Evolutionary conservation across 305 asterid genomes (phyloP).

Genomic region (Fraxinus latifolia): DNA sequence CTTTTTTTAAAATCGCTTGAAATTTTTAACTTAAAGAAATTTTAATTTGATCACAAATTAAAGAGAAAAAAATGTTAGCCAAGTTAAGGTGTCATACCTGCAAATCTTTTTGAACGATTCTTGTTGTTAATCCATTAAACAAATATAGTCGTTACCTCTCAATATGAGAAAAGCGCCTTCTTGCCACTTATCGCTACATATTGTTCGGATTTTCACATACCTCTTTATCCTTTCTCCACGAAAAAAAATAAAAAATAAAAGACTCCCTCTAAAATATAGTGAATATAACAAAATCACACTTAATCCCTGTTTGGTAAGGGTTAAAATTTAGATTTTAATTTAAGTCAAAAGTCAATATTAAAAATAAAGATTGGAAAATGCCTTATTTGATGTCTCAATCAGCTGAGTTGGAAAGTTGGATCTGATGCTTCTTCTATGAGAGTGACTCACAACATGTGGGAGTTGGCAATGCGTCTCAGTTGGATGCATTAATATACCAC

Average conservation of each 20-base stretch:
- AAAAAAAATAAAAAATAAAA: no score
- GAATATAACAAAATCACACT: not conserved
- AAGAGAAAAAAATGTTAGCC: conserved; percentile 8
- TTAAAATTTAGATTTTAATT: no score
- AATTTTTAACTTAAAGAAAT: not conserved
- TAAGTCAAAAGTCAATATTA: no score
- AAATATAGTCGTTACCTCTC: not conserved
- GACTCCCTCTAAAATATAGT: not conserved
- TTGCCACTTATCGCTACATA: not conserved
- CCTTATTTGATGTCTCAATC: not conserved
- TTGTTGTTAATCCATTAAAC: not conserved
- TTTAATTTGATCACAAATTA: not conserved
- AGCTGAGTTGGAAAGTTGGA: not conserved
- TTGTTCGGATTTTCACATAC: not conserved
- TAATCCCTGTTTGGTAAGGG: no score
- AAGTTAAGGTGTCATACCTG: not conserved
- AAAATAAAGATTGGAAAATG: not conserved
- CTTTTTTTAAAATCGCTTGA: not conserved
- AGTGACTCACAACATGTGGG: not conserved
- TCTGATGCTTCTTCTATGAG: not conserved
- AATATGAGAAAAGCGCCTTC: not conserved
- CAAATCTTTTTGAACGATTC: not conserved
- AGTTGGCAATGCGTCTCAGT: not conserved
- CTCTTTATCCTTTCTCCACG: not conserved
- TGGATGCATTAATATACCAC: not conserved